Conservation (phyloP, 495 filamentous ascomycete genomes). For the Neurospora sp. region DNA sequence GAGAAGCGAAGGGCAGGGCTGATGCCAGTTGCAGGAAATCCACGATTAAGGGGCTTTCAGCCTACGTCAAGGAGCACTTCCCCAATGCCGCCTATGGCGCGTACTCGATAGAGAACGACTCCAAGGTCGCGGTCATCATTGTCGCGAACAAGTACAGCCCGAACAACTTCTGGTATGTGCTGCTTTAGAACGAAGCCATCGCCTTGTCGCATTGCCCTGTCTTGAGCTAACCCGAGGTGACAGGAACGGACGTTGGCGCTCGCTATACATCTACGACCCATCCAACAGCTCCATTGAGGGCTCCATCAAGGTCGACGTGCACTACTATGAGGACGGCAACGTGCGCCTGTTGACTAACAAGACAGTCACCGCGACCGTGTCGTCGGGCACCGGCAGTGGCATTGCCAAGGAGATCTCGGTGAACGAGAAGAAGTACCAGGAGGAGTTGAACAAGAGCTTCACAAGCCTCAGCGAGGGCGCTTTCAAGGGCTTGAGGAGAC, state of each 20-base stretch:
- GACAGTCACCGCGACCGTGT: slow-evolving; percentile 49
- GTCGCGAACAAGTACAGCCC: slow-evolving; percentile 96
- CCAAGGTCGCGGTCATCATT: slow-evolving; percentile 66
- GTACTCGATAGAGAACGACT: slow-evolving; percentile 67
- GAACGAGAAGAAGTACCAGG: slow-evolving; percentile 86
- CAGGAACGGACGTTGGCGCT: slow-evolving; percentile 95
- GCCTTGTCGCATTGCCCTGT: neutral
- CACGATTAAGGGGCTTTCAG: slow-evolving; percentile 62
- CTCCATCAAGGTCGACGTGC: slow-evolving; percentile 74
- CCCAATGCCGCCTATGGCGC: slow-evolving; percentile 69
- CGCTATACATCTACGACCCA: slow-evolving; percentile 68
- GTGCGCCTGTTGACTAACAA: slow-evolving; percentile 84
- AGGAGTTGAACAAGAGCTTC: slow-evolving; percentile 89
- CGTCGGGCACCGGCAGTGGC: slow-evolving; percentile 51
- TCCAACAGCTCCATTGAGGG: slow-evolving; percentile 52
- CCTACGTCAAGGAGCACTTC: slow-evolving; percentile 86
- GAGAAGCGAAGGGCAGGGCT: slow-evolving; percentile 1
- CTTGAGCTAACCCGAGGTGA: neutral
- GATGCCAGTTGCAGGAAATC: slow-evolving; percentile 49
- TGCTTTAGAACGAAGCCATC: neutral
- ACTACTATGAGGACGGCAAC: slow-evolving; percentile 99
- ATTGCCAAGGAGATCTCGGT: slow-evolving; percentile 65
- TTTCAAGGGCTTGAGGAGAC: slow-evolving; percentile 86
- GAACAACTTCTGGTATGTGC: slow-evolving; percentile 83
- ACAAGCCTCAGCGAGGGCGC: slow-evolving; percentile 78